Percentiles rank a stretch among this genome's conserved stretches.
Conservation (phyloP, 2,329 filamentous ascomycete species). For the Penicillium sp. region DNA sequence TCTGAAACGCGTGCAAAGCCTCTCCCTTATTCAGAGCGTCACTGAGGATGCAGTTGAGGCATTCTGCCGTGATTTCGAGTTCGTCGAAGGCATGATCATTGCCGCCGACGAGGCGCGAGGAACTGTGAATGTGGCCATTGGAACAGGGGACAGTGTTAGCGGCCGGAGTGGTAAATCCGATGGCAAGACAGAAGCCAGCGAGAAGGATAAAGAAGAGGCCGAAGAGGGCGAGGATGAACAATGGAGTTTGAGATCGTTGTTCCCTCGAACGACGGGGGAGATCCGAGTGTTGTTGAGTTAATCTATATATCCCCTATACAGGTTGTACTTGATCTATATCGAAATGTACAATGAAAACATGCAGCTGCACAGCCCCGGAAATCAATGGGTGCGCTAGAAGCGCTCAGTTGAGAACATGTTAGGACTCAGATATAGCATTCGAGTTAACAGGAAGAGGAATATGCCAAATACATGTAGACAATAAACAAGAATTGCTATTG, state of each 20-base stretch:
- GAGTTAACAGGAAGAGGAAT: neutral
- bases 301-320: constrained; percentile 1
- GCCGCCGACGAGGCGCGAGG: constrained; percentile 48
- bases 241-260: constrained; percentile 46
- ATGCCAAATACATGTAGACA: neutral
- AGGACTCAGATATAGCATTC: neutral
- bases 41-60: constrained; percentile 72
- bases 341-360: neutral
- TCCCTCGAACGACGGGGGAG: constrained; percentile 57
- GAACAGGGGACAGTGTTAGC: constrained; percentile 19
- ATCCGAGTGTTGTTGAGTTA: constrained; percentile 56
- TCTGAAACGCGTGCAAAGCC: constrained; percentile 63
- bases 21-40: constrained; percentile 61
- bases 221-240: constrained; percentile 30
- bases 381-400: neutral
- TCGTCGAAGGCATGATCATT: constrained; percentile 54
- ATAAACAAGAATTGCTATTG: neutral
- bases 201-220: constrained; percentile 26
- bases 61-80: constrained; percentile 79
- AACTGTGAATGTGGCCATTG: constrained; percentile 27
- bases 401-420: no score
- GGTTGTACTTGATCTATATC: neutral
- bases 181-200: constrained; percentile 20
- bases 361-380: no score
- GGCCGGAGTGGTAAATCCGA: constrained; percentile 15